Evolutionary conservation across 768 basidiomycete genomes (phyloP).

Genomic region (Pholiota molesta): DNA sequence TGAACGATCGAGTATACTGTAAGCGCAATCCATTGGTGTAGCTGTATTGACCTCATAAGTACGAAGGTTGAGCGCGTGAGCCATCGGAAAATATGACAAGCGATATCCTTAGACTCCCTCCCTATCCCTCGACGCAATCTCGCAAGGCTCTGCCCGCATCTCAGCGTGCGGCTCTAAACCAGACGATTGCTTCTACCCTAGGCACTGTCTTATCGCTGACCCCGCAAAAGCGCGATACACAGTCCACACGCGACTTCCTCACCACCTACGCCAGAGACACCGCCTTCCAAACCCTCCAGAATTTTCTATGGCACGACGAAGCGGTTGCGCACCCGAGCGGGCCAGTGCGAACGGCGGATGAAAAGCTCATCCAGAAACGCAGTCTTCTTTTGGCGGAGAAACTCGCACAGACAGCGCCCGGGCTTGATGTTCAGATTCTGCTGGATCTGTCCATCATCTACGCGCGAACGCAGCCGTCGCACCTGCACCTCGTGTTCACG

Average conservation of each 20-base stretch:
- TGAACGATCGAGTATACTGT: background rate
- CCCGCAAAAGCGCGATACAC: slow-evolving; percentile 45
- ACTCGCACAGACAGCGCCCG: slow-evolving; percentile 35
- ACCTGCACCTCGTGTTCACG: slow-evolving; percentile 46
- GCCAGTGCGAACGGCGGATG: slow-evolving; percentile 32
- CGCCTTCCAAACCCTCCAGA: slow-evolving; percentile 54
- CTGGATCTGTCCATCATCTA: slow-evolving; percentile 68
- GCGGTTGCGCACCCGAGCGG: slow-evolving; percentile 14
- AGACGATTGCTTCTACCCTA: slow-evolving; percentile 51
- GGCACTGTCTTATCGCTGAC: slow-evolving; percentile 50
- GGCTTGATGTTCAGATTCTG: slow-evolving; percentile 55
- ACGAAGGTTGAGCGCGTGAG: background rate
- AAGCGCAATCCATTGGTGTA: background rate
- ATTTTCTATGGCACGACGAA: slow-evolving; percentile 57
- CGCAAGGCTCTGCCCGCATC: slow-evolving; percentile 54
- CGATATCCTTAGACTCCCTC: slow-evolving; percentile 33
- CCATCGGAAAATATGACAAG: slow-evolving; percentile 13
- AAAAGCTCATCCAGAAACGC: slow-evolving; percentile 48
- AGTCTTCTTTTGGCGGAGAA: slow-evolving; percentile 61
- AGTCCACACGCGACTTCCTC: slow-evolving; percentile 51
- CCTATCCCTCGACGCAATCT: slow-evolving; percentile 55
- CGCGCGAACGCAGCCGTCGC: slow-evolving; percentile 43
- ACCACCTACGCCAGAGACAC: slow-evolving; percentile 59
- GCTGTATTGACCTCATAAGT: background rate
- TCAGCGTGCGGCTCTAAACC: slow-evolving; percentile 51